Percentiles rank a stretch among this genome's conserved stretches.
Conservation (phyloP, 257 asterid genomes). For the Solanum virginianum region DNA sequence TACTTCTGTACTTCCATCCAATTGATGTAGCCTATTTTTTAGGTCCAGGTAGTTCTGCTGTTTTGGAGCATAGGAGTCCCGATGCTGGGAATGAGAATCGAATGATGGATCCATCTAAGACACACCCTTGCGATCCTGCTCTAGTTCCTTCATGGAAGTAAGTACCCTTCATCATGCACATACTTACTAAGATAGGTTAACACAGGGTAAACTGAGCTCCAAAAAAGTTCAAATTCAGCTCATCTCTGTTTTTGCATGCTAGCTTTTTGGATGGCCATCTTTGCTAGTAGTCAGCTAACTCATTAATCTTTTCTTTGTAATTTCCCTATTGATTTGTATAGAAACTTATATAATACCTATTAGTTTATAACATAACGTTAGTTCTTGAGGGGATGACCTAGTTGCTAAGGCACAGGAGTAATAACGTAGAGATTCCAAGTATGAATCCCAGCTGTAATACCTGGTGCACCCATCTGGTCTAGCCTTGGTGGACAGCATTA, state of each 20-base stretch:
- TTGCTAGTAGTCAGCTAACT: too few species aligned
- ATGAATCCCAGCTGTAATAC: background rate
- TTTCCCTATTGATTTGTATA: background rate
- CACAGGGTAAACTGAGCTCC: background rate
- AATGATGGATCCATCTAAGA: conserved; percentile 3
- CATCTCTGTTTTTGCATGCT: background rate
- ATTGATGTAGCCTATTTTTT: background rate
- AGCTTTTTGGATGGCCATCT: too few species aligned
- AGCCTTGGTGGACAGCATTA: too few species aligned
- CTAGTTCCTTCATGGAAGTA: conserved; percentile 51
- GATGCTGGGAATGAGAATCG: conserved; percentile 7
- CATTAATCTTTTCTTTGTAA: background rate
- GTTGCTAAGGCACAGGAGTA: background rate
- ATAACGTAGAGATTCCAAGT: background rate
- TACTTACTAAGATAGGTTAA: background rate
- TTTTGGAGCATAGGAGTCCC: conserved; percentile 6
- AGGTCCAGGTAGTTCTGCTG: conserved; percentile 18
- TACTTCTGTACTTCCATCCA: background rate
- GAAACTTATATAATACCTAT: background rate
- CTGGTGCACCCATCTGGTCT: too few species aligned
- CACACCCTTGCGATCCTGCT: conserved; percentile 21
- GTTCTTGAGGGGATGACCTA: background rate
- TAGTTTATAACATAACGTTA: background rate
- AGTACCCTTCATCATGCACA: conserved; percentile 1
- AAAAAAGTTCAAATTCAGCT: background rate